A percentile compares a stretch with the other conserved stretches of the same genome.
phyloP scores from a whole-genome alignment of 1,284 basidiomycete species.

The Cutaneotrichosporon curvatum region DNA sequence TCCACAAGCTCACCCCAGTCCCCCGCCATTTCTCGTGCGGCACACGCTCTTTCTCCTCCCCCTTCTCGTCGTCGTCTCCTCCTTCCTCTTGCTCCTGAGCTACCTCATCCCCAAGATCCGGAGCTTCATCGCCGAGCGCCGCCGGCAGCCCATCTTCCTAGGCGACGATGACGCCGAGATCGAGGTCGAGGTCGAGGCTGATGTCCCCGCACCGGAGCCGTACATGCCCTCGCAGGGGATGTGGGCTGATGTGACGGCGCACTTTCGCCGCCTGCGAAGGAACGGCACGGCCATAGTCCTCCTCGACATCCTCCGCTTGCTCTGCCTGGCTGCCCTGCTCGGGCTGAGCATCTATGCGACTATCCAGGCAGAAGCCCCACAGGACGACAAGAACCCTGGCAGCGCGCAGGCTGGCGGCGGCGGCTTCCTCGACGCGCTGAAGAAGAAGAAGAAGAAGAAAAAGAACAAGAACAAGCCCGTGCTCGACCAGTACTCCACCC shows the following conservation, averaged over 20 bases:
- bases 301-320: constrained; percentile 35
- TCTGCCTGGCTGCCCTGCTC: constrained; percentile 35
- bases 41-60: constrained; percentile 42
- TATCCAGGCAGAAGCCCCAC: constrained; percentile 37
- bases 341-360: constrained; percentile 42
- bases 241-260: constrained; percentile 35
- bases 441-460: constrained; percentile 29
- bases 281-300: constrained; percentile 38
- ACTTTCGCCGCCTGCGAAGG: constrained; percentile 31
- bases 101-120: constrained; percentile 16
- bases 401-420: background rate
- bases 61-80: constrained; percentile 30
- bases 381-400: background rate
- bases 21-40: constrained; percentile 26
- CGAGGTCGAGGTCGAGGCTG: constrained; percentile 19
- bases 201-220: constrained; percentile 16
- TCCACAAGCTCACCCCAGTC: constrained; percentile 19
- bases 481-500: constrained; percentile 37
- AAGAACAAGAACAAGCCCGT: constrained; percentile 33
- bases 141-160: constrained; percentile 24
- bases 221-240: constrained; percentile 40
- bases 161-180: constrained; percentile 21
- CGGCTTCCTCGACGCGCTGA: background rate
- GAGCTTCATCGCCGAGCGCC: constrained; percentile 2
- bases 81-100: constrained; percentile 26